phyloP scores from a whole-genome alignment of 345 rosid species.

The Populus deltoides region DNA sequence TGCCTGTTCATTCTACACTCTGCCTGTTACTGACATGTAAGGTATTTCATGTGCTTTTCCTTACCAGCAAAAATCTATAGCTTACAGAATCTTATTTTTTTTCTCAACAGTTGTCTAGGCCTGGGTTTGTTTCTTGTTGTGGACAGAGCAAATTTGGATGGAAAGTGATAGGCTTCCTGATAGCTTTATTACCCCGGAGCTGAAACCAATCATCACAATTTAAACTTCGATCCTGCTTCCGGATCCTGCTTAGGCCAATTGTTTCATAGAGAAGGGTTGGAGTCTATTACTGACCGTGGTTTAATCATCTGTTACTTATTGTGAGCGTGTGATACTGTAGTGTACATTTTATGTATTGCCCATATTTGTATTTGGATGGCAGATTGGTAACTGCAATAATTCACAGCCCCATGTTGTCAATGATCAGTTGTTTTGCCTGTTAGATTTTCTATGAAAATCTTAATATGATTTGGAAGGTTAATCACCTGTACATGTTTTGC shows the following conservation, averaged over 20 bases:
- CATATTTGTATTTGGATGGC: background rate
- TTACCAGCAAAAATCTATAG: background rate
- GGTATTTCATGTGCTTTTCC: background rate
- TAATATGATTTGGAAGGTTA: background rate
- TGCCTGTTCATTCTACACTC: background rate
- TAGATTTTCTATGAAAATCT: background rate
- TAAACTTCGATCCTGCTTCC: background rate
- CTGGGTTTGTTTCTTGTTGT: constrained; percentile 1
- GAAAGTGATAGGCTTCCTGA: constrained; percentile 9
- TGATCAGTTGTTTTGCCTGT: constrained; percentile 1
- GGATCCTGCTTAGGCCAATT: constrained; percentile 7
- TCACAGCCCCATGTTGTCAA: background rate
- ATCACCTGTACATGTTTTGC: background rate
- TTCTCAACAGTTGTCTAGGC: constrained; percentile 9
- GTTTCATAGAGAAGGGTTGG: constrained; percentile 19
- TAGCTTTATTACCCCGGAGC: constrained; percentile 5
- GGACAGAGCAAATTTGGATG: background rate
- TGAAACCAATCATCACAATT: background rate
- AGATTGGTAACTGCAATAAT: constrained; percentile 16
- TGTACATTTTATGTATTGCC: constrained; percentile 20
- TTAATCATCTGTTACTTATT: constrained; percentile 8
- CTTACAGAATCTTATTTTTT: background rate
- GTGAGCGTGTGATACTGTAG: constrained; percentile 23
- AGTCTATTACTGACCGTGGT: constrained; percentile 16
- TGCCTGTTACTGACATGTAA: background rate